Evolutionary conservation across 2,329 filamentous ascomycete species (phyloP), one percentile per base, ranked within the genome.

Genomic region (Coniella vitis): DNA sequence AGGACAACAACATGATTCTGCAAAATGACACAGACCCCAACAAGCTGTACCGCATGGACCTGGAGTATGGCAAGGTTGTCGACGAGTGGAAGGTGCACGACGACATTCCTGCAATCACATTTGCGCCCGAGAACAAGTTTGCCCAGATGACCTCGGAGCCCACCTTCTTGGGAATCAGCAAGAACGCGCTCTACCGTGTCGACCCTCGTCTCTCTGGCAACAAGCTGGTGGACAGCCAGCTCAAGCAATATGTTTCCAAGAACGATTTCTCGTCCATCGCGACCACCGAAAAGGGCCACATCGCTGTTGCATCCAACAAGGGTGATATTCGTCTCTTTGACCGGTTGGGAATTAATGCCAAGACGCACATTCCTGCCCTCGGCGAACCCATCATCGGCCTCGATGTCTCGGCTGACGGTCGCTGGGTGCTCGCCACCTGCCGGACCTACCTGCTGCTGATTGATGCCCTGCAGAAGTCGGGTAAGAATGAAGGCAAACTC

Each of bases 21-120:
- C 90, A 96, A 65, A 90, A 94, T 58, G 74, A 76, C 42, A 65
- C 83, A 45, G 86, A 97, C 56, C 88, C 91, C 1, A 91, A 95
- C 70, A 90, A 88, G 45, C 77, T 98, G 1, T 98, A 90, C 65
- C 87, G 88, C 39, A 97, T 98, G 93, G 93, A 98, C 69, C 76
- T 98, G 38, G 91, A 98, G 66, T 94, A 94, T 58, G 93, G 93
- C 57, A 97, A 96, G 70, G 87, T 98, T 32, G 90, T 97, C 2
- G 93, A 98, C 61, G 93, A 98, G 67, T 98, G 93, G 93, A 95
- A 95, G 59, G 79, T 98, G 13, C 91, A 98, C 62, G 91, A 98
- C 54, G 88, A 97, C 63, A 96, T 98, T 48, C 85, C 88, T 0
- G 87, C 97, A 53, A 83, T 87, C 47, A 93, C 84, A 9, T 97